Base-by-base conservation (phyloP, 2,329 filamentous ascomycete species). In the Acrocalymma vagum region DNA sequence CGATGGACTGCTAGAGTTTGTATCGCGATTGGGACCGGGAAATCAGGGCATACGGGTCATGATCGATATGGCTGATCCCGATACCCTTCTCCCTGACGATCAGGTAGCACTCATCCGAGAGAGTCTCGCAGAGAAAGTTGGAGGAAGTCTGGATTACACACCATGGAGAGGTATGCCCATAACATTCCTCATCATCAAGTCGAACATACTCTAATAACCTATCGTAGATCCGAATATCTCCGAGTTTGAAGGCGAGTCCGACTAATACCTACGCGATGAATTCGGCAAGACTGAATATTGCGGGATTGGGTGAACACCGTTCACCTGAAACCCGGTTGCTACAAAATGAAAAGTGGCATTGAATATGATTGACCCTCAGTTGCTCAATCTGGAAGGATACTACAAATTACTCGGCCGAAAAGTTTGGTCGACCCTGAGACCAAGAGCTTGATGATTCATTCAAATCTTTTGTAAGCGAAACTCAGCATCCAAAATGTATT, bases 1-100 rank as follows among this genome's bases (percentile, higher is more conserved):
- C 3, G 61, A 73, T 4, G 79, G 78, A 2, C 71, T 87, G 1
- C 58, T 75, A 5, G 63, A 69, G 6, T 77, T 76, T 38, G 62
- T 77, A n/a, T 48, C 63, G 2, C 53, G 60, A 11, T 62, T 79
- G 7, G 70, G 62, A 1, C 63, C 64, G 2, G 65, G 69, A 2
- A 76, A 77, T 43, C 59, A 63, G 28, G 72, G 72, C 11, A 62
- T 78, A 10, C 61, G 66, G 2, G 36, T 78, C 23, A 71, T 69
- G 22, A 59, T 78, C 10, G 72, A 76, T 26, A 71, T 69, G 55
- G 75, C 75, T 21, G 72, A 75, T 38, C 66, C 70, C 9, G 71
- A 76, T 9, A 66, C 65, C 6, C 45, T 67, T 21, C 58, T 78
- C 11, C 51, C 67, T 5, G 65, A 72, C 10, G 67, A 73, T 7